These are phyloP conservation scores for Parastagonospora nodorum DNA, from an alignment of 2,329 filamentous ascomycete species.

Conservation along the genomic window DNA sequence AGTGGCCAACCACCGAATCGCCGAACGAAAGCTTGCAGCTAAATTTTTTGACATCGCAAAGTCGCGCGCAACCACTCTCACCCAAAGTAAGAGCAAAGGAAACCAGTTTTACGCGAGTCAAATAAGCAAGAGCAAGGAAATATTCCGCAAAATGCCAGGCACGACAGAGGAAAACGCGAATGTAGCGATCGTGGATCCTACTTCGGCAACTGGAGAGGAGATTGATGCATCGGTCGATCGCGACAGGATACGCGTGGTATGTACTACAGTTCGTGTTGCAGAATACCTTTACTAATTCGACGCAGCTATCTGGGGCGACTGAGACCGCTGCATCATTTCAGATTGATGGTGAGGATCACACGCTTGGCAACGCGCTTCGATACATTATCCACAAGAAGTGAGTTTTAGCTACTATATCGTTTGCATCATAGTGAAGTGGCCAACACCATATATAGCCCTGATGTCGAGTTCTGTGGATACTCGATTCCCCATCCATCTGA, in stretches of 20 bases:
- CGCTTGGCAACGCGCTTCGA: constrained; percentile 88
- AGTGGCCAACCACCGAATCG: constrained; percentile 26
- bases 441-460: constrained; percentile 64
- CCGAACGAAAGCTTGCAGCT: constrained; percentile 24
- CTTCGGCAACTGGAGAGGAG: constrained; percentile 31
- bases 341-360: constrained; percentile 92
- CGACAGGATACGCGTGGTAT: constrained; percentile 53
- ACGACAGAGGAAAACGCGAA: constrained; percentile 23
- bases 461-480: constrained; percentile 98
- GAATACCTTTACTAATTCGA: constrained; percentile 1
- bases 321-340: constrained; percentile 94
- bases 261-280: constrained; percentile 8
- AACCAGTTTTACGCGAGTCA: neutral
- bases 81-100: too few species aligned
- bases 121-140: constrained; percentile 9
- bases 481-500: constrained; percentile 97
- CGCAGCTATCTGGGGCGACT: constrained; percentile 78
- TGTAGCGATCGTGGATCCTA: constrained; percentile 28
- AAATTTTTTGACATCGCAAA: constrained; percentile 35
- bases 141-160: constrained; percentile 21
- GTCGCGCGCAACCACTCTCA: constrained; percentile 14
- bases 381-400: constrained; percentile 99
- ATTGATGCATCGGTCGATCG: constrained; percentile 45
- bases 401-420: constrained; percentile 26
- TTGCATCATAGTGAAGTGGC: neutral